A percentile compares a stretch with the other conserved stretches of the same genome.
phyloP scores from a whole-genome alignment of 106 monocot genomes.

The Ottelia alismoides region DNA sequence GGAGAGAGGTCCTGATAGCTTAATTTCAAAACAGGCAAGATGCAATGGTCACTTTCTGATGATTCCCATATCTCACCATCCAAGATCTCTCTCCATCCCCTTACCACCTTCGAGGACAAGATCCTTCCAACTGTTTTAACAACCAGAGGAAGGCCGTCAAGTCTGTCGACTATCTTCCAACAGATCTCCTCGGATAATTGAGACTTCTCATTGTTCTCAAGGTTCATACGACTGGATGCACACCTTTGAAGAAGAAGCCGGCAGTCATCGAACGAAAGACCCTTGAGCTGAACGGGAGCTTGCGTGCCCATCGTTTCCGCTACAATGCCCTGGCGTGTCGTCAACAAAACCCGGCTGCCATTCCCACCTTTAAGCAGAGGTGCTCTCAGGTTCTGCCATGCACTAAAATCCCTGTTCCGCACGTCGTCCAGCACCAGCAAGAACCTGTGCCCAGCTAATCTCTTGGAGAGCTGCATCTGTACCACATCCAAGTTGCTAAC shows the following conservation, averaged over 20 bases:
- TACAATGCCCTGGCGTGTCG: not conserved
- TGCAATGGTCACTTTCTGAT: conserved; percentile 1
- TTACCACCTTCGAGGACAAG: conserved; percentile 3
- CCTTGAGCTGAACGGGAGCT: not conserved
- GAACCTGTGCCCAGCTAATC: not conserved
- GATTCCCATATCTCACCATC: conserved; percentile 15
- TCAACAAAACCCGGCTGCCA: not conserved
- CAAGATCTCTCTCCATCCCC: conserved; percentile 10
- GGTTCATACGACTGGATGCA: not conserved
- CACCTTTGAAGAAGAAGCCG: not conserved
- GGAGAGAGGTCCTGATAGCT: conserved; percentile 9
- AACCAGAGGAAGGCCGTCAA: conserved; percentile 21
- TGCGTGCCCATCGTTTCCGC: not conserved
- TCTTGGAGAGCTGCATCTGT: not conserved
- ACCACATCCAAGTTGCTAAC: too few relatives aligned
- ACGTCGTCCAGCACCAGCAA: not conserved
- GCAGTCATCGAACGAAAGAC: not conserved
- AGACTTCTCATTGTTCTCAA: conserved; percentile 1
- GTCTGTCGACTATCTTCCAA: conserved; percentile 17
- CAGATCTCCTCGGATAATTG: conserved; percentile 9
- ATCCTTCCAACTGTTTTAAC: conserved; percentile 14
- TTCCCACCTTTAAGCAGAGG: not conserved
- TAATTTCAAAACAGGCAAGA: conserved; percentile 11
- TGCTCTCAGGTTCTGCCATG: not conserved
- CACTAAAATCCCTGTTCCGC: not conserved